Base-by-base conservation (phyloP, 495 filamentous ascomycete genomes). In the Halenospora varia region DNA sequence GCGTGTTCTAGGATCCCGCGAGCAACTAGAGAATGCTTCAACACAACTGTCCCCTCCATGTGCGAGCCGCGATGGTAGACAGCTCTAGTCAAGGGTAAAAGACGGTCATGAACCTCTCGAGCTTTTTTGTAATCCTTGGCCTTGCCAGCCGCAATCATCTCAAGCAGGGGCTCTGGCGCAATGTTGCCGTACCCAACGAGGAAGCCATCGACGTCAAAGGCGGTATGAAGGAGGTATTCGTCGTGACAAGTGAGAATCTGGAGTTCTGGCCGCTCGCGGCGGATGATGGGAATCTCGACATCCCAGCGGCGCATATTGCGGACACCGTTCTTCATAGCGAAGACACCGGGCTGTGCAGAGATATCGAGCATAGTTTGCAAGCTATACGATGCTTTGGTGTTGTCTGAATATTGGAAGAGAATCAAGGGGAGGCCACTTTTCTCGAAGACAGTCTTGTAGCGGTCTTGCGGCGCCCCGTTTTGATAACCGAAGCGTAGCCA, bases 291-390 rank as follows among this genome's bases (percentile, higher is more conserved):
- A 44, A 72, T 70, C 56, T 72, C 68, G 3, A 68, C 70, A 41
- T 72, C 70, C 70, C 70, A 72, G 4, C 70, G 66, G 18, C 68
- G 66, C 70, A 72, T 72, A 48, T 72, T 72, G 10, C 70, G 68
- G 11, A 72, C 70, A 25, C 70, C 70, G 50, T 72, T 72, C 56
- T 72, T 72, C 68, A 72, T 72, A 15, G 70, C 70, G 51, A 72
- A 69, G 2, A 63, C 61, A 17, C 70, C 68, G 9, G 70, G 70
- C 20, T 64, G 70, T 1, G 68, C 70, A 15, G 70, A 51, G 26
- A 72, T 72, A 49, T 72, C 68, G 2, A 72, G 68, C 68, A 72
- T 68, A 4, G 68, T 72, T 49, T 70, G 62, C 45, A 72, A 53
- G 54, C 53, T 70, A 44, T 72, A 72, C 18, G 62, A 68, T 3